Evolutionary conservation across 2,329 filamentous ascomycete genomes (phyloP), one percentile per base, ranked within the genome.

Genomic region (Cordyceps tenuipes): DNA sequence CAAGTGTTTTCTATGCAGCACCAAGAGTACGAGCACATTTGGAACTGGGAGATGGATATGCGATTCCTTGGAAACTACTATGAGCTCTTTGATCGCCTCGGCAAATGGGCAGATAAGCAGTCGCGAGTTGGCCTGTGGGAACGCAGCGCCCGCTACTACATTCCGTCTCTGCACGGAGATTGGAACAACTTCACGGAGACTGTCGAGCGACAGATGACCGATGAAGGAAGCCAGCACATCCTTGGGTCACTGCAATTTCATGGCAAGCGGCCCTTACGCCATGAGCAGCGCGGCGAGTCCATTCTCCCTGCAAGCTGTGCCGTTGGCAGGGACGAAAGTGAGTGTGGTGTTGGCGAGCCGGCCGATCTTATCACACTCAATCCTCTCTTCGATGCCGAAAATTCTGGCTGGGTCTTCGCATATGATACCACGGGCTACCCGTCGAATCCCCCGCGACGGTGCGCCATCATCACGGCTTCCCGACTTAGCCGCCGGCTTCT

Each of bases 361-460:
- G 88, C 88, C 4, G 88, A 91, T 67, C 79, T 91, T 56, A 90
- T 92, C 69, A 89, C 87, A 0, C 82, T 91, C 66, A 89, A 90
- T 69, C 89, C 89, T 0, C 79, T 91, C 46, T 91, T 91, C 68
- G 86, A 91, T 66, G 81, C 86, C 0, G 79, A 85, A 9, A 76
- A 82, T 57, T 90, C 87, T 3, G 86, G 86, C 57, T 91, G 88
- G 88, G 82, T 90, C 46, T 86, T 91, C 61, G 78, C 82, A 5
- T 78, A 85, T 62, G 87, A 90, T 64, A 80, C 88, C 17, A 89
- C 86, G 0, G 88, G 87, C 52, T 90, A 90, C 73, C 76, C 77
- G 10, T 76, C 80, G 3, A 86, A 86, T 0, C 72, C 73, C n/a
- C 87, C 88, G 0, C 85, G 88, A 19, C 82, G 89, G 46, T 84